Conservation (phyloP, 2,329 filamentous ascomycete genomes). For the Akanthomyces uredinophilus region DNA sequence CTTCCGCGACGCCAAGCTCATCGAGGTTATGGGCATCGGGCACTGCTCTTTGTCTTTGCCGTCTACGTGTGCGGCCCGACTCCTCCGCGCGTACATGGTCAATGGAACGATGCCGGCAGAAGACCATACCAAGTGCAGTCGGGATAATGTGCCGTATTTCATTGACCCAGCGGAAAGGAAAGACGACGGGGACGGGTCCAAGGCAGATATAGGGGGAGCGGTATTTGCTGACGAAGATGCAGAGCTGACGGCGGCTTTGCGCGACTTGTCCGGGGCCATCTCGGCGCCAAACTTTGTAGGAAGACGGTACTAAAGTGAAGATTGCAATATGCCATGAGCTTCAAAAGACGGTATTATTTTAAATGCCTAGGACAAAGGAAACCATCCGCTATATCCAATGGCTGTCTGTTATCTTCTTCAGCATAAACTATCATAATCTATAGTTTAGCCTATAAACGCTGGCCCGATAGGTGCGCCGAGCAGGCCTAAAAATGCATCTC, state of each 20-base stretch:
- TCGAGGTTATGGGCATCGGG: constrained; percentile 39
- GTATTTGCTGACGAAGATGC: background rate
- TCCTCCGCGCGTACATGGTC: constrained; percentile 32
- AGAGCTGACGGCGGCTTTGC: background rate
- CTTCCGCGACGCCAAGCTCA: constrained; percentile 33
- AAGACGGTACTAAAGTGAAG: too few species aligned
- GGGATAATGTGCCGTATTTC: background rate
- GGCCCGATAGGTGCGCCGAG: too few species aligned
- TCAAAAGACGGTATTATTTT: too few species aligned
- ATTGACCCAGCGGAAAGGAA: background rate
- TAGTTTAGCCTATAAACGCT: too few species aligned
- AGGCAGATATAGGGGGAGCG: background rate
- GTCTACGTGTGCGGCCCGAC: constrained; percentile 32
- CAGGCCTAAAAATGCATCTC: too few species aligned
- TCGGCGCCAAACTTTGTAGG: background rate
- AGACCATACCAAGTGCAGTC: background rate
- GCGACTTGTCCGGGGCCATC: background rate
- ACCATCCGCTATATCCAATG: too few species aligned
- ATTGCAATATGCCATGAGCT: too few species aligned
- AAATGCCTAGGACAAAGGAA: too few species aligned
- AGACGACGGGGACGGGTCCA: background rate
- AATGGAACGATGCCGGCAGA: constrained; percentile 34
- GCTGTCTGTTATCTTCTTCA: too few species aligned
- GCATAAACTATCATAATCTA: too few species aligned
- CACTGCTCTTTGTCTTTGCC: constrained; percentile 35